Evolutionary conservation across 2,329 filamentous ascomycete genomes (phyloP).

Genomic region (Curvularia verruculosa): DNA sequence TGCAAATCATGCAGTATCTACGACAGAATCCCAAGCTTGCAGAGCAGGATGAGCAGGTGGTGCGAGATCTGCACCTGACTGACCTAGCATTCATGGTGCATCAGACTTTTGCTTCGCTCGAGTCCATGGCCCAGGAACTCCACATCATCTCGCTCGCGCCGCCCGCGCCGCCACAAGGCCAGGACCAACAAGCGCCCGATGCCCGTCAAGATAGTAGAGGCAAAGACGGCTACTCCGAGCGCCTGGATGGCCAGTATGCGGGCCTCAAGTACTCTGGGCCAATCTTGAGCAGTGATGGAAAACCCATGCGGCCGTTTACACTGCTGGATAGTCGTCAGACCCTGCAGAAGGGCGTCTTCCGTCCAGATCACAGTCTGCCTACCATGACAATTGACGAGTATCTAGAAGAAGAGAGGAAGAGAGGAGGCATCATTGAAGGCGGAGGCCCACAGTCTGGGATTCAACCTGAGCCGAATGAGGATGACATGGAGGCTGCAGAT

Average conservation of each 20-base stretch:
- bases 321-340: constrained; percentile 78
- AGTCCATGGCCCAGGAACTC: constrained; percentile 82
- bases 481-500: constrained; percentile 86
- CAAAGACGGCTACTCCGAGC: constrained; percentile 68
- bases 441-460: constrained; percentile 77
- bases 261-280: constrained; percentile 65
- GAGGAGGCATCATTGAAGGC: constrained; percentile 89
- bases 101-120: constrained; percentile 83
- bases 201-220: constrained; percentile 55
- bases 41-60: constrained; percentile 82
- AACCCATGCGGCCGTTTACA: constrained; percentile 89
- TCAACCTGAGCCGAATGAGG: constrained; percentile 79
- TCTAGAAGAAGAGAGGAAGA: constrained; percentile 82
- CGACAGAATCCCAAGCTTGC: constrained; percentile 64
- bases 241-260: constrained; percentile 66
- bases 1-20: constrained; percentile 58
- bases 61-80: constrained; percentile 78
- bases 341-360: constrained; percentile 80
- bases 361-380: constrained; percentile 87
- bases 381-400: constrained; percentile 99
- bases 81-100: constrained; percentile 76
- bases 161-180: constrained; percentile 53
- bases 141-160: constrained; percentile 81
- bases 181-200: constrained; percentile 49
- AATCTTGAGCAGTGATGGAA: constrained; percentile 77